Base-by-base conservation (phyloP, 2,329 filamentous ascomycete species). In the Aspergillus nomiae region DNA sequence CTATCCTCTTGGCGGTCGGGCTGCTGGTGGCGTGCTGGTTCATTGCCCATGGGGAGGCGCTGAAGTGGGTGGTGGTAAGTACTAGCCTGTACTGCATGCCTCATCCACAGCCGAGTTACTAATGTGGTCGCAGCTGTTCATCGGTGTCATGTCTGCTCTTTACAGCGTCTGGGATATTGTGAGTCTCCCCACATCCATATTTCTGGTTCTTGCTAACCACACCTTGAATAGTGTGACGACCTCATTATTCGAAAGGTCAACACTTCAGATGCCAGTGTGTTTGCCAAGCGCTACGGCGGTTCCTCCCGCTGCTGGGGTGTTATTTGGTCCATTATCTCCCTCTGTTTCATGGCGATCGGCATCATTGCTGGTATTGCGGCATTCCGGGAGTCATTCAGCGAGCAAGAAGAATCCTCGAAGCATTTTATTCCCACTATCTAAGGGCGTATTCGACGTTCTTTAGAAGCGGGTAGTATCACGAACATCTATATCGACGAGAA, bases 151-250 rank as follows among this genome's bases (percentile, higher is more conserved):
- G 91, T 90, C 87, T 8, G 89, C 87, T 2, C 84, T 94, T 1
- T 94, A 94, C 77, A 91, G 89, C 67, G 90, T 91, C 6, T 94
- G 91, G 91, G 91, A 94, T 80, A 94, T 94, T 69, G 84, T 85
- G 71, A 78, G 84, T 73, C 61, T 32, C 24, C 16, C 26, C 26
- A 32, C 2, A 12, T 3, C 38, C 7, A 46, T 54, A 57, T 68
- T 32, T 61, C 28, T 12, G 11, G 43, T 4, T 10, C 43, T 30
- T 61, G 41, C 56, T 66, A 50, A 55, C 3, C 10, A 8, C 12
- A 4, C 60, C 63, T 56, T 12, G 16, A 21, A 46, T 51, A 86
- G 83, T 93, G 90, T 76, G 91, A 94, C 72, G 91, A 94, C 69
- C 81, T 94, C 36, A 92, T 94, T 68, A 80, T 93, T 5, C 85